Base-by-base conservation (phyloP, 139 green algal genomes). In the Dunaliella primolecta region DNA sequence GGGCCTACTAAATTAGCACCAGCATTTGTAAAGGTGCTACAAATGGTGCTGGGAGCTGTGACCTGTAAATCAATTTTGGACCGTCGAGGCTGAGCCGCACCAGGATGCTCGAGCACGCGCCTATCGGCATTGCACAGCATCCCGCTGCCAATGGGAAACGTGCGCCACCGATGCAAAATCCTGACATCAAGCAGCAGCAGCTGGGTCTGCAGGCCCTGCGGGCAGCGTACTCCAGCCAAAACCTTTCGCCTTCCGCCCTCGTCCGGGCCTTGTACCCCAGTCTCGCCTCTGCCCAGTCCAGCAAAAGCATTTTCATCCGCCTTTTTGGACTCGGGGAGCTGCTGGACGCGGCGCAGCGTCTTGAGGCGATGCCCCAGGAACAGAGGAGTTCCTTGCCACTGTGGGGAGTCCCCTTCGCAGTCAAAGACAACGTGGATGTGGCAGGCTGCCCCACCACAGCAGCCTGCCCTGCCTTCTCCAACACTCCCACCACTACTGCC, bases 391-490 rank as follows among this genome's bases (percentile, higher is more conserved):
- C 46, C 46, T 25, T 25, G 23, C 76, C 83, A 0, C 89, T 97
- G 75, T 95, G 89, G 87, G 94, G 94, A 30, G 80, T 95, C 7
- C 92, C 92, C 0, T 96, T 95, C 85, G 94, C 89, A 25, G 91
- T 95, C 0, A 97, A 96, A 84, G 94, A 97, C 88, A 97, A 97
- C 80, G 94, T 97, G 24, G 94, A 96, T 81, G 92, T 97, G 11
- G 90, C 81, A 23, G 92, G 89, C 29, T 89, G 89, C 70, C 88
- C 91, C 35, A 97, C 93, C 3, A 96, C 93, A 20, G 91, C 90
- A 35, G 93, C 90, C 3, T 97, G 94, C 82, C 87, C 86, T 1
- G 85, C 82, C 0, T 97, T 95, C 85, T 56, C 80, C 36, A 94
- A 95, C 86, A 80, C 36, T 21, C 89, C 94, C 0, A n/a, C 37